Evolutionary conservation across 495 filamentous ascomycete genomes (phyloP), one percentile per base, ranked within the genome.

Genomic region (Niebla homalea): DNA sequence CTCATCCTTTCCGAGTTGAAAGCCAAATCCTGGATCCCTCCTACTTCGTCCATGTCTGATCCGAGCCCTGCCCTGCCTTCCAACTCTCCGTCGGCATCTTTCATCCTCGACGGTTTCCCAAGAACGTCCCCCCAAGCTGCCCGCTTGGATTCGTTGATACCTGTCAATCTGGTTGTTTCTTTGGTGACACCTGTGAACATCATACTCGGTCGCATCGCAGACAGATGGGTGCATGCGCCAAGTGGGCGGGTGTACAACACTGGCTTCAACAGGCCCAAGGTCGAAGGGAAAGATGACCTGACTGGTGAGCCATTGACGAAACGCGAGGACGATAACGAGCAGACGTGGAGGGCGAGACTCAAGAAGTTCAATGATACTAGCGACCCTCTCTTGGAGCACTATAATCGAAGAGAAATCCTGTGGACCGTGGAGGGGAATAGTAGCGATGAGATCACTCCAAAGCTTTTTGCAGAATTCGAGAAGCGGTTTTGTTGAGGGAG

Each of bases 41-140:
- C 60, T 48, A 64, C 59, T 43, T 63, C 60, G 51, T 72, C 50
- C 54, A 64, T 63, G 57, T 60, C 54, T 25, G 42, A 57, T 61
- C 46, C 54, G 50, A 46, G 48, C 15, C 65, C 62, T 18, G 51
- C 68, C 15, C 68, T 64, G 29, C 62, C 77, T 43, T 80, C 79
- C 41, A 74, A 92, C 41, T 75, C 79, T 51, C 80, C 92, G 0
- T 68, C 77, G 12, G 85, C 89, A 19, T 94, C 87, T 15, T 98
- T 97, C 64, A 80, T 98, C 53, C 83, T 98, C 43, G 92, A 98
- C 62, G 92, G 92, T 19, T 98, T 97, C 66, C 92, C 92, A 4
- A 84, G 92, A 52, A 98, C 88, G 16, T 80, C 83, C 2, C 50
- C 69, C 2, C 92, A 98, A 67, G 92, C 92, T 12, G 57, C 68